Conservation (phyloP, 345 rosid species). For the Noccaea caerulescens region DNA sequence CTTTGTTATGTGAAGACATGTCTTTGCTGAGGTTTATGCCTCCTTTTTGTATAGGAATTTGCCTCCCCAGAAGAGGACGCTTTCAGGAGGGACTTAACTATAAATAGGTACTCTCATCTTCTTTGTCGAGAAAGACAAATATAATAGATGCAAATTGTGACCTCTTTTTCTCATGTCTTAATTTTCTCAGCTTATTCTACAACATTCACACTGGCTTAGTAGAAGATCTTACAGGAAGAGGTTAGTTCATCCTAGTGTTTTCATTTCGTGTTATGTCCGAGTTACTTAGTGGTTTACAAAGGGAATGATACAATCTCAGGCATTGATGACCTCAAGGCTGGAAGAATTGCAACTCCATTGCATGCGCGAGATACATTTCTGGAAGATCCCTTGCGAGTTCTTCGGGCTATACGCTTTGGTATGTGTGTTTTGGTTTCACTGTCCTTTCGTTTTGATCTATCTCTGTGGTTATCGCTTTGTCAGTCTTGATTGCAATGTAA, state of each 20-base stretch:
- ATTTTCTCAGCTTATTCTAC: slow-evolving; percentile 73
- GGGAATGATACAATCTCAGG: slow-evolving; percentile 48
- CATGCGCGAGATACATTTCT: slow-evolving; percentile 81
- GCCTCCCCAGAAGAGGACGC: slow-evolving; percentile 95
- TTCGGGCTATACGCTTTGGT: slow-evolving; percentile 75
- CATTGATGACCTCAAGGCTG: slow-evolving; percentile 73
- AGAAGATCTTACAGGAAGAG: slow-evolving; percentile 93
- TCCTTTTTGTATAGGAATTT: slow-evolving; percentile 53
- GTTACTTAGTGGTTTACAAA: neutral
- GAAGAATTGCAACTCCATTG: slow-evolving; percentile 85
- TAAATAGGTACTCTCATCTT: slow-evolving; percentile 65
- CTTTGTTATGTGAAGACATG: too few relatives aligned
- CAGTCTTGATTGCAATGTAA: too few relatives aligned
- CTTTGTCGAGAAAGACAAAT: too few relatives aligned
- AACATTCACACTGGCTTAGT: slow-evolving; percentile 69
- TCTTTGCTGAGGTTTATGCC: too few relatives aligned
- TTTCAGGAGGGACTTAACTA: slow-evolving; percentile 83
- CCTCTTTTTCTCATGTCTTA: slow-evolving; percentile 8
- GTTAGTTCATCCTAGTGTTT: slow-evolving; percentile 44
- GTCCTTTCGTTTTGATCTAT: too few relatives aligned
- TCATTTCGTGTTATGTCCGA: slow-evolving; percentile 6
- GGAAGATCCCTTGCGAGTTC: slow-evolving; percentile 96
- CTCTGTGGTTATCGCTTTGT: too few relatives aligned
- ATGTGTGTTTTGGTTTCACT: too few relatives aligned
- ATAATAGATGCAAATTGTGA: neutral